A percentile compares a stretch with the other conserved stretches of the same genome.
phyloP scores from a whole-genome alignment of 1,284 basidiomycete genomes.

The Sporisorium exsertum region DNA sequence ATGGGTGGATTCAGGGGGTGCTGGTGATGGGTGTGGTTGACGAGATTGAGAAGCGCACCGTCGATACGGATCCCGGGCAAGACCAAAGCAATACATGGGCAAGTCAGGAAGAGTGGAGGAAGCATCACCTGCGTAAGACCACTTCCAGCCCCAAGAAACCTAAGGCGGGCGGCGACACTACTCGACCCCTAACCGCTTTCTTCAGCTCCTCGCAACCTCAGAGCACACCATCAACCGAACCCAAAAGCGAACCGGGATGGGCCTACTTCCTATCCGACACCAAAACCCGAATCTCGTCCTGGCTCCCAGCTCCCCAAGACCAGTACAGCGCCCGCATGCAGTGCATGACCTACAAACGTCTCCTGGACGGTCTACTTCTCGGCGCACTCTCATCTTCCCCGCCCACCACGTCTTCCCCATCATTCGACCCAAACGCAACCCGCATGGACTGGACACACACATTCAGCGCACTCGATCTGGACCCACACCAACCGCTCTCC shows the following conservation, averaged over 20 bases:
- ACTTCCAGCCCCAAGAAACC: constrained; percentile 24
- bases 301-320: constrained; percentile 48
- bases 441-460: constrained; percentile 34
- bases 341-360: constrained; percentile 64
- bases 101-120: constrained; percentile 58
- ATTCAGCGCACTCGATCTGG: constrained; percentile 27
- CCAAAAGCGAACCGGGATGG: constrained; percentile 10
- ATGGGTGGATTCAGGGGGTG: constrained; percentile 56
- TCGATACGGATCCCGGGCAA: neutral
- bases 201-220: constrained; percentile 13
- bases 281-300: constrained; percentile 56
- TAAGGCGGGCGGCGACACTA: neutral
- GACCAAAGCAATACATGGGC: constrained; percentile 34
- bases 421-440: constrained; percentile 39
- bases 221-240: neutral
- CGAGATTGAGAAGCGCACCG: constrained; percentile 46
- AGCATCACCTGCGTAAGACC: constrained; percentile 24
- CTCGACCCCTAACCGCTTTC: constrained; percentile 19
- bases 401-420: neutral
- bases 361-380: constrained; percentile 50
- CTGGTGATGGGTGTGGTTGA: constrained; percentile 64
- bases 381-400: constrained; percentile 21
- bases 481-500: constrained; percentile 35
- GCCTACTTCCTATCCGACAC: constrained; percentile 57
- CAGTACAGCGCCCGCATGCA: constrained; percentile 58